These are phyloP conservation scores for Ascochyta fabae DNA, from an alignment of 2,329 filamentous ascomycete genomes.

Conservation along the genomic window DNA sequence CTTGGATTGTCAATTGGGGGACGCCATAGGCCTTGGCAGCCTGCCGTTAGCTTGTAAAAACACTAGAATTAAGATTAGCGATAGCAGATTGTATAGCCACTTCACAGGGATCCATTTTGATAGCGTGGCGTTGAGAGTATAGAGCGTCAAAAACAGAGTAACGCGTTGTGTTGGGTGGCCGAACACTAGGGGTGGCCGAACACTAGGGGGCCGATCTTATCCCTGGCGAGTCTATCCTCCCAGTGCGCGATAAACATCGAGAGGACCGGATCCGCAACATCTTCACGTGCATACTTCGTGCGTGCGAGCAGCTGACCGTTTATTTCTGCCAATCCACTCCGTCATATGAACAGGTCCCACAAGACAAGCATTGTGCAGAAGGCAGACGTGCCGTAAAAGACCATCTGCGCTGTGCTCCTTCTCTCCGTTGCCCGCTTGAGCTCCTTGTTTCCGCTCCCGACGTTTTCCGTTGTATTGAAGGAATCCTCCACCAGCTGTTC, in stretches of 20 bases:
- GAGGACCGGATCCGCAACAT: neutral
- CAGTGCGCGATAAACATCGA: slow-evolving; percentile 15
- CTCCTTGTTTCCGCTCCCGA: slow-evolving; percentile 88
- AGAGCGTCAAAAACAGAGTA: no score
- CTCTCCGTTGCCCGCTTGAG: slow-evolving; percentile 77
- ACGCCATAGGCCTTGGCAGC: no score
- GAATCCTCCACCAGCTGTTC: slow-evolving; percentile 87
- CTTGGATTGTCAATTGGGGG: no score
- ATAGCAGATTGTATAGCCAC: no score
- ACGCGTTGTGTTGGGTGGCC: no score
- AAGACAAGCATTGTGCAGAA: slow-evolving; percentile 56
- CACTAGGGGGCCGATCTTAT: no score
- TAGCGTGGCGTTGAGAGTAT: no score
- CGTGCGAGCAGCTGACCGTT: slow-evolving; percentile 10
- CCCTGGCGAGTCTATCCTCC: slow-evolving; percentile 27
- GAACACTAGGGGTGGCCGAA: no score
- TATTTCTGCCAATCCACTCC: neutral
- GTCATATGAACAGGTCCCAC: slow-evolving; percentile 58
- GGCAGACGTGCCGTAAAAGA: slow-evolving; percentile 56
- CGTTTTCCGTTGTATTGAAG: slow-evolving; percentile 80
- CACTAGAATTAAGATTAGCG: no score
- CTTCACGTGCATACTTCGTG: slow-evolving; percentile 18
- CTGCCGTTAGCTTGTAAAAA: no score
- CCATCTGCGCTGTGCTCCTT: slow-evolving; percentile 56
- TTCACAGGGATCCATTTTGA: no score